Evolutionary conservation across 2,329 filamentous ascomycete species (phyloP), one percentile per base, ranked within the genome.

Genomic region (Fusarium brachygibbosum): DNA sequence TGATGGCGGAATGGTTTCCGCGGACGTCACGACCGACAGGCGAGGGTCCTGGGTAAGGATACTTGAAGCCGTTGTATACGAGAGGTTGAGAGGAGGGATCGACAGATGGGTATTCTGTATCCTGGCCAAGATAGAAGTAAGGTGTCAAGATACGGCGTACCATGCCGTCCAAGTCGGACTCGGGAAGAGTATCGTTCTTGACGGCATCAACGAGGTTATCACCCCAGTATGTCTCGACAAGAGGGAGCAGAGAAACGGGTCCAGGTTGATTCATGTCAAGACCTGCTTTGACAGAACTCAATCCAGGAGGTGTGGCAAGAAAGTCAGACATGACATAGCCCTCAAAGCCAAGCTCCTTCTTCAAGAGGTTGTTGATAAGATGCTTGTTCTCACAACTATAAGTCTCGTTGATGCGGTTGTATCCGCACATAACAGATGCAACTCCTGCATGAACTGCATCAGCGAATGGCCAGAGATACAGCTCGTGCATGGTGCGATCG

Each of bases 221-320:
- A 0, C 55, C 55, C 29, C 37, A 63, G 25, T 58, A 63, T 0
- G 53, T 29, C 21, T 52, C 31, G 4, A 6, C 21, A 1, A 31
- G 46, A 17, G 35, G 21, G 4, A 51, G 16, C 16, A 35, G n/a
- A 83, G 38, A 76, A 72, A 5, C 57, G 25, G 82, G 88, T 60
- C 93, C 93, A 0, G 91, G 91, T 91, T 95, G 95, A 3, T 89
- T 54, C 28, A 65, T 44, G 74, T 93, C 91, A 29, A 94, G 76
- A 29, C 91, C 92, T 5, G 90, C 88, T 57, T 90, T 79, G 2
- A 90, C 84, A 6, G 85, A 85, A 1, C 84, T 84, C 13, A 90
- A 85, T 35, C 90, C 90, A 0, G 87, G 81, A 67, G 91, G 89
- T 56, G 91, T 89, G 2, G 89, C 91, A 32, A 79, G 77, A 89